Percentiles rank a stretch among this genome's conserved stretches.
Conservation (phyloP, 1,139 yeast species). For the Sugiyamaella castrensis region DNA sequence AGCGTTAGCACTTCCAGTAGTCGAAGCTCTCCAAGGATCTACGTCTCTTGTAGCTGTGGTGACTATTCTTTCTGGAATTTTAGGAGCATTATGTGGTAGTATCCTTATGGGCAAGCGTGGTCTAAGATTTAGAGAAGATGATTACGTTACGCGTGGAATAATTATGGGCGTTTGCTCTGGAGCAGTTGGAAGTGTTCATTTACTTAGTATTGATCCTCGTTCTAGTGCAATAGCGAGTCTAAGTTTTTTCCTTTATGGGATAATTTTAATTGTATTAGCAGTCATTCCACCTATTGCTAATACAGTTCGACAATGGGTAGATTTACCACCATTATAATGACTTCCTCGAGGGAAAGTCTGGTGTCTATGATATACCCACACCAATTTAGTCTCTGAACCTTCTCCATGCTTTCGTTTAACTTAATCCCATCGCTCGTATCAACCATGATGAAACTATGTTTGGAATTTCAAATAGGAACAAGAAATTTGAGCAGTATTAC, state of each 20-base stretch:
- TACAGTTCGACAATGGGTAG: slow-evolving; percentile 37
- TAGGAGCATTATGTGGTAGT: slow-evolving; percentile 71
- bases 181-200: slow-evolving; percentile 78
- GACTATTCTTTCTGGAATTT: slow-evolving; percentile 72
- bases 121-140: slow-evolving; percentile 55
- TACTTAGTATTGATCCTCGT: slow-evolving; percentile 65
- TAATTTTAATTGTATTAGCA: slow-evolving; percentile 66
- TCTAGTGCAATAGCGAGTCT: slow-evolving; percentile 78
- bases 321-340: slow-evolving; percentile 16
- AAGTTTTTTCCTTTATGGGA: slow-evolving; percentile 69
- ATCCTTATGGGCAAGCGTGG: slow-evolving; percentile 41
- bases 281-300: slow-evolving; percentile 51
- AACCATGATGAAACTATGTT: too few relatives aligned
- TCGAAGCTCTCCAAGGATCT: slow-evolving; percentile 62
- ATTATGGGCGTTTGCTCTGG: slow-evolving; percentile 76
- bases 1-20: slow-evolving; percentile 75
- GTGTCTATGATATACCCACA: too few relatives aligned
- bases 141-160: slow-evolving; percentile 72
- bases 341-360: too few relatives aligned
- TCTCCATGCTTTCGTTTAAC: too few relatives aligned
- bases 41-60: slow-evolving; percentile 74
- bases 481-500: too few relatives aligned
- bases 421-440: too few relatives aligned
- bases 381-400: too few relatives aligned
- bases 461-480: too few relatives aligned